A percentile compares a stretch with the other conserved stretches of the same genome.
phyloP scores from a whole-genome alignment of 192 early-diverging fungal species.

The Linnemannia zychae region DNA sequence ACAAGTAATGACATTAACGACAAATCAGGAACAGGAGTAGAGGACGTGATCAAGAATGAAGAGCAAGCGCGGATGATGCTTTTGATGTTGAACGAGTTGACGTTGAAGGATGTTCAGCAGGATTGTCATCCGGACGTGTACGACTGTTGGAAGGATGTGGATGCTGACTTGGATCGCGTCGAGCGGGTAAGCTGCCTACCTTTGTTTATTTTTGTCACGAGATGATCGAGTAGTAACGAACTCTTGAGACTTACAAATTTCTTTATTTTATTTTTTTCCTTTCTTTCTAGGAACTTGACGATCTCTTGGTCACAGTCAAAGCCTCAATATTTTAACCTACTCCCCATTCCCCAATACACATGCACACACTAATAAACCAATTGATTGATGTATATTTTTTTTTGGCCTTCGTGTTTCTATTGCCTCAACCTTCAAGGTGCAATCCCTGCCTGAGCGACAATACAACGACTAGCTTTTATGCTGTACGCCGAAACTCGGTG shows the following conservation, averaged over 20 bases:
- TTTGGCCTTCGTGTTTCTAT: too few relatives aligned
- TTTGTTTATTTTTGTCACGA: neutral
- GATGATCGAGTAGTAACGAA: too few relatives aligned
- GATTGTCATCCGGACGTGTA: conserved; percentile 56
- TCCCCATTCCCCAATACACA: neutral
- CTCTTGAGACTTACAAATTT: too few relatives aligned
- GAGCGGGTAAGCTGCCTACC: conserved; percentile 29
- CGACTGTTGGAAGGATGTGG: conserved; percentile 55
- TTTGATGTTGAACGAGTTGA: conserved; percentile 52
- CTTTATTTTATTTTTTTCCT: conserved; percentile 6
- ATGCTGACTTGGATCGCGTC: conserved; percentile 50
- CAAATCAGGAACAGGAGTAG: neutral
- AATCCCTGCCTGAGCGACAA: too few relatives aligned
- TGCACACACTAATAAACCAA: neutral
- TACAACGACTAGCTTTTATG: too few relatives aligned
- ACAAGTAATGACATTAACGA: conserved; percentile 16
- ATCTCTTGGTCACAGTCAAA: conserved; percentile 55
- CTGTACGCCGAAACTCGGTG: too few relatives aligned
- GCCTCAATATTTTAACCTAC: conserved; percentile 23
- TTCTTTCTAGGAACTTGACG: conserved; percentile 43
- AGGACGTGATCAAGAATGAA: neutral
- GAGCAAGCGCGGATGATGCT: conserved; percentile 47
- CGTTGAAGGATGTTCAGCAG: conserved; percentile 50
- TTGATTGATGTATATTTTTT: neutral
- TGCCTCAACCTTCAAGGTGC: too few relatives aligned